phyloP scores from a whole-genome alignment of 352 stramenopile genomes.

The Elongisporangium prolatum region DNA sequence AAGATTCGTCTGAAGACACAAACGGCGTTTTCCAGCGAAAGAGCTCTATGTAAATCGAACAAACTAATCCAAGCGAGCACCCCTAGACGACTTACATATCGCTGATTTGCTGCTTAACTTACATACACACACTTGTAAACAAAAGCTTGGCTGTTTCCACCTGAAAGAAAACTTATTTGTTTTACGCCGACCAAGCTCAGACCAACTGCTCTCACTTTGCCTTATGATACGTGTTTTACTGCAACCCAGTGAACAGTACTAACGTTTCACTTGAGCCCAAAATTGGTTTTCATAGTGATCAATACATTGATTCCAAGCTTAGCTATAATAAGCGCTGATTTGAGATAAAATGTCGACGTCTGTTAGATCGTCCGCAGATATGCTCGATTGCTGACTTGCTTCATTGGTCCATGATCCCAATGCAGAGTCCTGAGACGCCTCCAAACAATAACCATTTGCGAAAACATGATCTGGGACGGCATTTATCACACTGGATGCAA shows the following conservation, averaged over 20 bases:
- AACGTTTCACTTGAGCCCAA: too few relatives aligned
- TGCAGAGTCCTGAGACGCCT: not conserved
- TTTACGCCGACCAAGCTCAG: too few relatives aligned
- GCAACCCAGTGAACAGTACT: too few relatives aligned
- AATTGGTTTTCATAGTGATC: too few relatives aligned
- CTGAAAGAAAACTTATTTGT: too few relatives aligned
- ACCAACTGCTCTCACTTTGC: too few relatives aligned
- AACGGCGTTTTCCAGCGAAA: slow-evolving; percentile 3
- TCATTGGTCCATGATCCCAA: slow-evolving; percentile 4
- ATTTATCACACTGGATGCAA: slow-evolving; percentile 19
- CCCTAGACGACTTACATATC: not conserved
- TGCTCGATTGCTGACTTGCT: slow-evolving; percentile 23
- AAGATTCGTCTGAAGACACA: not conserved
- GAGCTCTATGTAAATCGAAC: slow-evolving; percentile 2
- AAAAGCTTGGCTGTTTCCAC: too few relatives aligned
- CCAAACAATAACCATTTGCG: not conserved
- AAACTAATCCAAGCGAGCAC: not conserved
- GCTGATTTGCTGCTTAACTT: not conserved
- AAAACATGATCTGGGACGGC: not conserved
- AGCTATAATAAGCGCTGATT: slow-evolving; percentile 28
- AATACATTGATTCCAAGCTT: too few relatives aligned
- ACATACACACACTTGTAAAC: not conserved
- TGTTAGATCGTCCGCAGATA: slow-evolving; percentile 53
- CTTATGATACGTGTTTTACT: too few relatives aligned
- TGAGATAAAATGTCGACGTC: slow-evolving; percentile 51